Percentiles rank a stretch among this genome's conserved stretches.
Evolutionary conservation across 179 eudicot genomes (phyloP).

Genomic region (Corrigiola litoralis): DNA sequence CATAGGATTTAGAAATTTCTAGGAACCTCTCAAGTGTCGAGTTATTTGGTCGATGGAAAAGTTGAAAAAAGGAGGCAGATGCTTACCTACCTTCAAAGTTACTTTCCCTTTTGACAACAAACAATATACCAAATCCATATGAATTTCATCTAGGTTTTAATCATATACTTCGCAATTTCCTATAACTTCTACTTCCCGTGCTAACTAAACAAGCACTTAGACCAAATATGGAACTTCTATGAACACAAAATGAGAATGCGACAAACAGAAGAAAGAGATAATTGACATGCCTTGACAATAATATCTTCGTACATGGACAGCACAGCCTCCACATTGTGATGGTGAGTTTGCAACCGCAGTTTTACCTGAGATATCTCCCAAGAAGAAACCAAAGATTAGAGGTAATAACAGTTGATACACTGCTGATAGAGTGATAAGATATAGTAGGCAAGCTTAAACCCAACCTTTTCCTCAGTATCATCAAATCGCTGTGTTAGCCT

Average conservation of each 20-base stretch:
- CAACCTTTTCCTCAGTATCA: slow-evolving; percentile 94
- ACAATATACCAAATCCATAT: too few relatives aligned
- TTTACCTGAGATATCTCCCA: slow-evolving; percentile 57
- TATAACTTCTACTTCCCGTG: too few relatives aligned
- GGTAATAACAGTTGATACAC: neutral
- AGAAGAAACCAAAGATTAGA: neutral
- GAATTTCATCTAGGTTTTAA: too few relatives aligned
- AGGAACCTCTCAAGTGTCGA: too few relatives aligned
- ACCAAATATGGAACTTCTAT: too few relatives aligned
- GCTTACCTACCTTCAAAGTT: too few relatives aligned
- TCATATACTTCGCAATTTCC: too few relatives aligned
- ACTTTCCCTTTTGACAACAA: too few relatives aligned
- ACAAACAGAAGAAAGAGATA: neutral
- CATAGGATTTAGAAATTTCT: too few relatives aligned
- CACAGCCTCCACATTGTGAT: slow-evolving; percentile 88
- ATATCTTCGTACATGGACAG: slow-evolving; percentile 73
- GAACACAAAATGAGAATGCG: neutral
- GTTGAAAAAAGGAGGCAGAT: too few relatives aligned
- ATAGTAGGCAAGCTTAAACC: neutral
- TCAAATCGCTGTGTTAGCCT: slow-evolving; percentile 97
- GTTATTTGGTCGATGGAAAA: too few relatives aligned
- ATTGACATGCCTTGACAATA: slow-evolving; percentile 57
- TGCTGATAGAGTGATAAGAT: neutral
- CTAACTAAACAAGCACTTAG: too few relatives aligned
- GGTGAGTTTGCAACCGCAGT: slow-evolving; percentile 82